These are phyloP conservation scores for Gossypium davidsonii DNA, from an alignment of 441 rosid species.

Conservation along the genomic window DNA sequence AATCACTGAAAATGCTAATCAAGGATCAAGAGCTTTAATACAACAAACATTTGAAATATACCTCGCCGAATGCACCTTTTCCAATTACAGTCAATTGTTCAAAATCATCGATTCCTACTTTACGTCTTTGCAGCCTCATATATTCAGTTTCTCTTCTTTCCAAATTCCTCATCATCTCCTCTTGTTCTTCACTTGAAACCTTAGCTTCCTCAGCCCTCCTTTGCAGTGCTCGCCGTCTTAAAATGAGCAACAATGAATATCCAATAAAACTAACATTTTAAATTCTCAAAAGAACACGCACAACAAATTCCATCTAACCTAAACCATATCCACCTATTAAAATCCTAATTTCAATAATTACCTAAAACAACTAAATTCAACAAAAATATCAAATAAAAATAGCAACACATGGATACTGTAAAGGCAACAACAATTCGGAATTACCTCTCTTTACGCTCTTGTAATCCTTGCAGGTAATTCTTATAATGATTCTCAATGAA, in stretches of 20 bases:
- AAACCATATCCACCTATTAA: neutral
- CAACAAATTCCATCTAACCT: neutral
- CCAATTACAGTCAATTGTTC: constrained; percentile 83
- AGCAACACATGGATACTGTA: neutral
- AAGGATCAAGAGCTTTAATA: neutral
- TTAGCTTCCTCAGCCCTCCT: constrained; percentile 77
- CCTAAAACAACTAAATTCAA: neutral
- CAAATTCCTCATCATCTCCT: constrained; percentile 81
- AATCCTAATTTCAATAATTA: neutral
- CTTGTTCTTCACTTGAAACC: constrained; percentile 75
- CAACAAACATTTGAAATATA: constrained; percentile 18
- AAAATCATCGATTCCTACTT: constrained; percentile 86
- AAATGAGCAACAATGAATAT: constrained; percentile 11
- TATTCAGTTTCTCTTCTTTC: constrained; percentile 83
- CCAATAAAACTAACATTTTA: neutral
- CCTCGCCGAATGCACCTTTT: constrained; percentile 97
- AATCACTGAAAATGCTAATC: neutral
- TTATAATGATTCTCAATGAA: constrained; percentile 95
- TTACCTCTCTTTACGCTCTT: constrained; percentile 89
- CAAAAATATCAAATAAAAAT: neutral
- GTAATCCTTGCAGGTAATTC: constrained; percentile 84
- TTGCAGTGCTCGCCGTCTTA: constrained; percentile 74
- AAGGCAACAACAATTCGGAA: constrained; percentile 1
- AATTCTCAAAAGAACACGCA: neutral
- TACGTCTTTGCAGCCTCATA: constrained; percentile 92